Evolutionary conservation across 75 land plant genomes (phyloP).

Genomic region (Pseudotsuga menziesii): DNA sequence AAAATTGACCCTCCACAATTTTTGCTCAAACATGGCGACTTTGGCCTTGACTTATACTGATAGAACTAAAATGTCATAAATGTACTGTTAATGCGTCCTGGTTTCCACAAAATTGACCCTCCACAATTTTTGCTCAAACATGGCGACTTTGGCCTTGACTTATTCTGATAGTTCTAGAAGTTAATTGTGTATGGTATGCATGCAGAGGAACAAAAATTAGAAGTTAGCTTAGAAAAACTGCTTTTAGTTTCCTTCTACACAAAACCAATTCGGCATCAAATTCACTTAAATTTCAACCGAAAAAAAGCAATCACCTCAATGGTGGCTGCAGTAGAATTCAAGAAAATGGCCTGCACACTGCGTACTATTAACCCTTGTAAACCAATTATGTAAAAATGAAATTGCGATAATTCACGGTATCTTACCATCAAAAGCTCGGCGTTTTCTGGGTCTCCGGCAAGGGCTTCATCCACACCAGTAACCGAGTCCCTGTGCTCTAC

Average conservation of each 20-base stretch:
- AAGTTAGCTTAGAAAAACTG: background rate
- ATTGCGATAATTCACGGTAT: background rate
- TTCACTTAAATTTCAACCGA: background rate
- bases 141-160: no score
- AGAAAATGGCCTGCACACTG: background rate
- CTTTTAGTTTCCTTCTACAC: background rate
- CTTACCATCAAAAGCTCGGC: constrained; percentile 59
- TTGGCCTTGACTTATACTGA: no score
- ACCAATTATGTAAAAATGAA: background rate
- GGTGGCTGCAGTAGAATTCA: background rate
- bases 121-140: no score
- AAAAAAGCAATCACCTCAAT: background rate
- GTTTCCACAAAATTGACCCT: no score
- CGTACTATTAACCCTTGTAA: background rate
- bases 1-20: no score
- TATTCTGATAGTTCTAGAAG: no score
- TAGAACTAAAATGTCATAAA: no score
- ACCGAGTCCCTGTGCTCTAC: constrained; percentile 73
- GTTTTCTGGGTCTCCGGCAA: constrained; percentile 60
- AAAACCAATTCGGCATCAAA: background rate
- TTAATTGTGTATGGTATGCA: no score
- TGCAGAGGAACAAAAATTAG: no score
- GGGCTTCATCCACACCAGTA: constrained; percentile 63
- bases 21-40: no score
- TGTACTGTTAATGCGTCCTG: no score